Evolutionary conservation across 1,139 yeast species (phyloP).

Genomic region (Pneumocystis murina): DNA sequence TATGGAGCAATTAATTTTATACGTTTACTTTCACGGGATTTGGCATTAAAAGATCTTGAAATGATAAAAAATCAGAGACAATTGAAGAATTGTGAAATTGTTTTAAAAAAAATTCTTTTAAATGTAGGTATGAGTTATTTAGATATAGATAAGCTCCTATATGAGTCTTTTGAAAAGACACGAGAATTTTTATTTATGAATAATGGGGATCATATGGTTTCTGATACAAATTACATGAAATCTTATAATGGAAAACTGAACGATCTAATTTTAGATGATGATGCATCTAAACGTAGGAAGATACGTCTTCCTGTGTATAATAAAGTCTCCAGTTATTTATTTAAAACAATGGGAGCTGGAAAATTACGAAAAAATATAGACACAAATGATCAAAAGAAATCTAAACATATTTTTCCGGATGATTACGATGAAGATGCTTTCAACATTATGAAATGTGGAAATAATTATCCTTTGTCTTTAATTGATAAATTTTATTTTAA

Average conservation of each 20-base stretch:
- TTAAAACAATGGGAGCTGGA: background rate
- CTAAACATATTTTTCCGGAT: background rate
- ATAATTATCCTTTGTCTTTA: background rate
- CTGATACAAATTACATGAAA: slow-evolving; percentile 2
- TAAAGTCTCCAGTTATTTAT: background rate
- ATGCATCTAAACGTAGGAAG: slow-evolving; percentile 3
- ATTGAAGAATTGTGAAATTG: slow-evolving; percentile 33
- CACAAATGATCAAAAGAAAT: background rate
- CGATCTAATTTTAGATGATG: slow-evolving; percentile 14
- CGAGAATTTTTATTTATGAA: background rate
- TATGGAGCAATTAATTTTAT: slow-evolving; percentile 33
- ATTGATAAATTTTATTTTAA: background rate
- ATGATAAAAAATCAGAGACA: slow-evolving; percentile 30
- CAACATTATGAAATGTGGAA: background rate
- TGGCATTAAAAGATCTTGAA: slow-evolving; percentile 37
- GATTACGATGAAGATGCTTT: no score
- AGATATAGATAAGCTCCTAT: slow-evolving; percentile 8
- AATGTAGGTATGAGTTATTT: slow-evolving; percentile 29
- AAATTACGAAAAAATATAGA: background rate
- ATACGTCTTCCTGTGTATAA: background rate
- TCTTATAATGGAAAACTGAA: slow-evolving; percentile 6
- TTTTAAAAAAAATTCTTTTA: slow-evolving; percentile 29
- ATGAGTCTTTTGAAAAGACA: background rate
- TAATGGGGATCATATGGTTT: background rate
- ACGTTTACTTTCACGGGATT: slow-evolving; percentile 35